phyloP scores from a whole-genome alignment of 371 early-diverging fungal species.

The Lichtheimia corymbifera region DNA sequence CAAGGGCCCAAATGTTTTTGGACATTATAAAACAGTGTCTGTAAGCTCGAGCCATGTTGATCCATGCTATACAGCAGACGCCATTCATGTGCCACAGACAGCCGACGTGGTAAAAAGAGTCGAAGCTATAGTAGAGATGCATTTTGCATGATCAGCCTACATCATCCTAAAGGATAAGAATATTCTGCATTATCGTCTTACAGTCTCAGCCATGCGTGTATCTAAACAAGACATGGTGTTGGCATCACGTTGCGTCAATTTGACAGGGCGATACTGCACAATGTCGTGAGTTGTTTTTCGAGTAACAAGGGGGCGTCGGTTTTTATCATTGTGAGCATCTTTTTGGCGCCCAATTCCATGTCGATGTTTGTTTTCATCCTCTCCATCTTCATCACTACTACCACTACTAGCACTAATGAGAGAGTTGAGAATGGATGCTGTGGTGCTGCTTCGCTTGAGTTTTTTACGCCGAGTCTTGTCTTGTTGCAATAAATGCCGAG shows the following conservation, averaged over 20 bases:
- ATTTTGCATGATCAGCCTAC: too few relatives aligned
- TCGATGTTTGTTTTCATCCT: background rate
- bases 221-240: conserved; percentile 25
- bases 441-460: conserved; percentile 7
- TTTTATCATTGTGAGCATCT: too few relatives aligned
- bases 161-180: background rate
- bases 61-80: conserved; percentile 37
- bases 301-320: background rate
- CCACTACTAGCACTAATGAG: conserved; percentile 2
- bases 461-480: conserved; percentile 4
- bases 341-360: background rate
- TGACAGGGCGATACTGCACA: conserved; percentile 4
- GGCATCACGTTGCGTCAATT: conserved; percentile 9
- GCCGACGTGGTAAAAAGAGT: conserved; percentile 22
- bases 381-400: background rate
- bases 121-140: conserved; percentile 16
- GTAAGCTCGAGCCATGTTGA: conserved; percentile 41
- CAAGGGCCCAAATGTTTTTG: conserved; percentile 26
- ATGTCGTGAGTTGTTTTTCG: background rate
- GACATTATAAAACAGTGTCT: conserved; percentile 26
- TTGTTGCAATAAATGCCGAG: conserved; percentile 4
- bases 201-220: conserved; percentile 25
- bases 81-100: conserved; percentile 32
- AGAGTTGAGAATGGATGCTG: conserved; percentile 1
- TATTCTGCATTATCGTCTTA: background rate